Conservation (phyloP, 148 eudicot genomes). For the Talinum fruticosum region DNA sequence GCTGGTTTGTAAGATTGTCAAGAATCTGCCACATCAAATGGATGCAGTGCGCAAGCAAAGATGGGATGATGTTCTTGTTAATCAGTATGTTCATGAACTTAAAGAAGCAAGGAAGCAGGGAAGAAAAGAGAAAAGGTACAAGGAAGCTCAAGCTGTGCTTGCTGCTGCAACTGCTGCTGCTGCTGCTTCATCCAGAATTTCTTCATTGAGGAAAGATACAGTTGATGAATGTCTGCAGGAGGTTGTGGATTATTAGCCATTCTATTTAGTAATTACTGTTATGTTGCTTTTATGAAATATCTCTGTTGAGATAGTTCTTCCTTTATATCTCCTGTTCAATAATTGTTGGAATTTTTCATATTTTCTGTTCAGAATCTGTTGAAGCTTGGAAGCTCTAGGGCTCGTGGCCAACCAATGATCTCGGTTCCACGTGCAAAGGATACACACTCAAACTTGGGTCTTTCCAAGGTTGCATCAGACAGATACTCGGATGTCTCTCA, state of each 20-base stretch:
- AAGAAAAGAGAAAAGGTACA: constrained; percentile 86
- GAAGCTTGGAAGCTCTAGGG: constrained; percentile 46
- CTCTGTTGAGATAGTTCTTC: neutral
- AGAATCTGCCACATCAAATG: constrained; percentile 62
- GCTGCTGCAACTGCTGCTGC: constrained; percentile 99
- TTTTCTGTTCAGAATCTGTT: constrained; percentile 34
- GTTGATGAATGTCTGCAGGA: constrained; percentile 64
- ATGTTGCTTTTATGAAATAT: neutral
- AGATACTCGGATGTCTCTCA: constrained; percentile 46
- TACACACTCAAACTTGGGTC: constrained; percentile 48
- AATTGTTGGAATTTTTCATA: neutral
- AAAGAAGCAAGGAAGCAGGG: constrained; percentile 90
- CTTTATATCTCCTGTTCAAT: neutral
- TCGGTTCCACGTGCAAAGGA: constrained; percentile 56
- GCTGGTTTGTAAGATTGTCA: constrained; percentile 63
- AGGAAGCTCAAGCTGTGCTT: constrained; percentile 91
- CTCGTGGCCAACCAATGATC: constrained; percentile 42
- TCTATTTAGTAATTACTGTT: constrained; percentile 8
- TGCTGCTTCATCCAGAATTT: constrained; percentile 82
- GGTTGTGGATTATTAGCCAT: constrained; percentile 37
- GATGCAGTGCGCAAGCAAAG: constrained; percentile 54
- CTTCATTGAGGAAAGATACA: constrained; percentile 79
- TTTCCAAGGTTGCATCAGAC: constrained; percentile 45
- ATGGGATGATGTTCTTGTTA: constrained; percentile 86
- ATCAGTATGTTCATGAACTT: constrained; percentile 73